Conservation (phyloP, 768 basidiomycete species). For the Hygrophoropsis aurantiaca region DNA sequence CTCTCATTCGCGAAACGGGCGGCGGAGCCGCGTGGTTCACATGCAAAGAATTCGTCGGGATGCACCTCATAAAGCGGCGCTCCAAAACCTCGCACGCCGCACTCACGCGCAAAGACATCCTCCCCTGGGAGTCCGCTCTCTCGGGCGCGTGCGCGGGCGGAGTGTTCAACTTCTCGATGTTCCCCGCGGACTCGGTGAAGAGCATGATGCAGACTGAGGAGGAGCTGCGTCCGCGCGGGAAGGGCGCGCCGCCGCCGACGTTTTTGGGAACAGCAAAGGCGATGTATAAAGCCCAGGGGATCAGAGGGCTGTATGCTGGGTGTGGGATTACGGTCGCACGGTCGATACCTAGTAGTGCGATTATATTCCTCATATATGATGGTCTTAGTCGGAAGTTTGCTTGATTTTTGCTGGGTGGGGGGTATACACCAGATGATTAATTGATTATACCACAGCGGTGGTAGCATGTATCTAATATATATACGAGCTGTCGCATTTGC, state of each 20-base stretch:
- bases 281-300: slow-evolving; percentile 74
- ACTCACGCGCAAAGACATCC: slow-evolving; percentile 46
- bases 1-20: slow-evolving; percentile 89
- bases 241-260: slow-evolving; percentile 33
- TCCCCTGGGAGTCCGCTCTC: slow-evolving; percentile 79
- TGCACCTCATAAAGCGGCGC: slow-evolving; percentile 56
- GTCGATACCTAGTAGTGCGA: slow-evolving; percentile 84
- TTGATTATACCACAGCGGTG: no score
- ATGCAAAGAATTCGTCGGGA: slow-evolving; percentile 76
- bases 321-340: slow-evolving; percentile 88
- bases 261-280: slow-evolving; percentile 60
- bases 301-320: slow-evolving; percentile 87
- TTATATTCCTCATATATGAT: slow-evolving; percentile 93
- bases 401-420: no score
- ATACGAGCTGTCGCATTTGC: no score
- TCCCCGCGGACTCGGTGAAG: slow-evolving; percentile 95
- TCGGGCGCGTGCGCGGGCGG: slow-evolving; percentile 87
- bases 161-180: slow-evolving; percentile 83
- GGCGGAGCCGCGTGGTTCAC: slow-evolving; percentile 91
- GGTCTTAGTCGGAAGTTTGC: slow-evolving; percentile 60
- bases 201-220: slow-evolving; percentile 93
- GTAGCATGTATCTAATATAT: no score
- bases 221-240: slow-evolving; percentile 65
- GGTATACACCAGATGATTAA: no score
- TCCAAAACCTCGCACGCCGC: slow-evolving; percentile 12